phyloP scores from a whole-genome alignment of 139 green algal genomes.

The Gonium pectorale region DNA sequence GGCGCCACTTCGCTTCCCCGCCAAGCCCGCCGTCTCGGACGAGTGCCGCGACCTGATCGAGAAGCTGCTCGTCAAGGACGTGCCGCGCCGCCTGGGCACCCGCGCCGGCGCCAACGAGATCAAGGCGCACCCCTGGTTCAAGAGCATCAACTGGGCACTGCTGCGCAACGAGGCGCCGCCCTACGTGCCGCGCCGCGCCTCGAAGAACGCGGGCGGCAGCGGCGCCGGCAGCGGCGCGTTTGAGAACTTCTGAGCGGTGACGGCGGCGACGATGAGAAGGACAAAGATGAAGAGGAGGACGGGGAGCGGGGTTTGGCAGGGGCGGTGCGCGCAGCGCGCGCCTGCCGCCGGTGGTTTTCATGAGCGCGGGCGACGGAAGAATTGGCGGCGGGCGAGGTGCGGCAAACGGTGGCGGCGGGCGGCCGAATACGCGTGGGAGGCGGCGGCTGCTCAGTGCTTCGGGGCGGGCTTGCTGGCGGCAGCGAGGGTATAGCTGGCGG shows the following conservation, averaged over 20 bases:
- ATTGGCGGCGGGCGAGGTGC: too few relatives aligned
- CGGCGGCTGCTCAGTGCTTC: too few relatives aligned
- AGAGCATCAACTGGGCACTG: constrained; percentile 89
- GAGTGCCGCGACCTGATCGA: constrained; percentile 42
- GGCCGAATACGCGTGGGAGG: too few relatives aligned
- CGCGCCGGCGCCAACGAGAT: constrained; percentile 92
- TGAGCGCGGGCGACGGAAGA: too few relatives aligned
- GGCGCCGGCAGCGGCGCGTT: constrained; percentile 17
- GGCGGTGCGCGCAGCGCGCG: too few relatives aligned
- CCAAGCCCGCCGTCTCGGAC: constrained; percentile 62
- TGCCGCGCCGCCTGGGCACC: constrained; percentile 72
- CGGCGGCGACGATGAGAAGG: too few relatives aligned
- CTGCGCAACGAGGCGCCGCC: constrained; percentile 78
- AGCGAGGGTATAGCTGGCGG: too few relatives aligned
- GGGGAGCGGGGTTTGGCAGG: too few relatives aligned
- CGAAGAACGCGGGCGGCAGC: neutral
- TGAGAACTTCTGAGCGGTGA: constrained; percentile 55
- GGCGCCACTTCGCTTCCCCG: constrained; percentile 85
- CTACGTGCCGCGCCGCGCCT: constrained; percentile 60
- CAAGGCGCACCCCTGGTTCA: constrained; percentile 67
- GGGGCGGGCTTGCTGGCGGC: too few relatives aligned
- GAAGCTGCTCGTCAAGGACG: constrained; percentile 86
- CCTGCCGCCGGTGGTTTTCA: too few relatives aligned
- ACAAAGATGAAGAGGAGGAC: too few relatives aligned
- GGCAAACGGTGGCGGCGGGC: too few relatives aligned